Base-by-base conservation (phyloP, 2,329 filamentous ascomycete species). In the Samsoniella hepiali region DNA sequence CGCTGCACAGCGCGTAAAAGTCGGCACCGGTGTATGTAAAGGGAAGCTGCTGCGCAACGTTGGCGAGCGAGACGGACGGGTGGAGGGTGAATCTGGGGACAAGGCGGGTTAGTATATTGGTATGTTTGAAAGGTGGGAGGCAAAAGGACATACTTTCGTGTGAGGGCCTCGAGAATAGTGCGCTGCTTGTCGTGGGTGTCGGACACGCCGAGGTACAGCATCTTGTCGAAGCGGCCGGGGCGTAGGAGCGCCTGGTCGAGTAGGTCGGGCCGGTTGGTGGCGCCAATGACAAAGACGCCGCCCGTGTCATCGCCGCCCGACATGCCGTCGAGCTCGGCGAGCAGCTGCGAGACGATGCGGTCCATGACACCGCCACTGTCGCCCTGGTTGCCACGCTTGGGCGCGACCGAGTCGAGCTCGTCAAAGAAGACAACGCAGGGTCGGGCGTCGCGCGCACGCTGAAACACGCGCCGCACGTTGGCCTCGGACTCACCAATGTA, bases 321-420 rank as follows among this genome's bases (percentile, higher is more conserved):
- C 95, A 99, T 99, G 58, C 95, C 95, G 73, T 99, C 95, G 29
- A 99, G 82, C 77, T 99, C 95, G 0, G 95, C 95, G 11, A 99
- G 84, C 51, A 99, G 80, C 78, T 98, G 95, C 65, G 90, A 95
- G 58, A 99, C 94, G 68, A 98, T 98, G 62, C 95, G 88, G 74
- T 98, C 95, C 94, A 98, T 98, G 63, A 98, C 95, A 72, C 95
- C 95, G 63, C 95, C 94, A 67, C 92, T 97, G 72, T 98, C 95
- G 56, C 95, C 95, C 76, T 98, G 94, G 71, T 98, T 98, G 44
- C 95, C 95, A 76, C 95, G 85, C 79, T 98, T 98, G 0, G 95
- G 95, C 5, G 95, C 94, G 2, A 98, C 94, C 0, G 91, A 95
- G 75, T 97, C 93, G 68, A 97, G 75, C 75, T 97, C 93, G 71